Evolutionary conservation across 169 alveolate genomes (phyloP), one percentile per base, ranked within the genome.

Genomic region (Cytauxzoon felis): DNA sequence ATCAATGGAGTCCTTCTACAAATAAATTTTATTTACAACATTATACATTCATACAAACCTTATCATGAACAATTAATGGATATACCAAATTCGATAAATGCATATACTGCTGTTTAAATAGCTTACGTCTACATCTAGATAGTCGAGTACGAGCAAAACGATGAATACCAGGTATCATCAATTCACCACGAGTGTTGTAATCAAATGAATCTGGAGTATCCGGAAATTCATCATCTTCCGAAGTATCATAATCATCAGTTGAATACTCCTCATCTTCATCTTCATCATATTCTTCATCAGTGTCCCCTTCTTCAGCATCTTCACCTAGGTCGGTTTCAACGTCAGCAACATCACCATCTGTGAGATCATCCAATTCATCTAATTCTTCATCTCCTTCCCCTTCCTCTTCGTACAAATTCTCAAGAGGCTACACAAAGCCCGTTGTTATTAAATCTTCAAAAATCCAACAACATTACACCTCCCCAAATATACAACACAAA

Each of bases 181-280:
- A 43, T 24, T 68, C 81, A 9, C 81, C 81, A 34, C 81, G 70
- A 8, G 81, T 40, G 23, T 68, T 68, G 76, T 68, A 68, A 30
- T 68, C 81, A 32, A 68, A 68, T 16, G 81, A 34, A 34, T 50
- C 57, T n/a, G 49, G 49, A n/a, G 57, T 13, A 48, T 48, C 57
- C 13, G 13, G 52, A 48, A n/a, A n/a, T 13, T 13, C 13, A 49
- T 59, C 49, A 19, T 38, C 76, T 19, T 64, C 38, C 18, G 54
- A 68, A 13, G 29, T 57, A n/a, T 13, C 13, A 49, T 59, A 30
- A 19, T 38, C 76, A 21, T 64, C 38, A n/a, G 54, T 71, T n/a
- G 29, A 47, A 49, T 59, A 24, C 21, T 38, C 76, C 19, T 62
- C 49, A n/a, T 67, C 79, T 29, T 41, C 72, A 21, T 68, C 81